Evolutionary conservation across 495 filamentous ascomycete species (phyloP).

Genomic region (Talaromyces wortmannii): DNA sequence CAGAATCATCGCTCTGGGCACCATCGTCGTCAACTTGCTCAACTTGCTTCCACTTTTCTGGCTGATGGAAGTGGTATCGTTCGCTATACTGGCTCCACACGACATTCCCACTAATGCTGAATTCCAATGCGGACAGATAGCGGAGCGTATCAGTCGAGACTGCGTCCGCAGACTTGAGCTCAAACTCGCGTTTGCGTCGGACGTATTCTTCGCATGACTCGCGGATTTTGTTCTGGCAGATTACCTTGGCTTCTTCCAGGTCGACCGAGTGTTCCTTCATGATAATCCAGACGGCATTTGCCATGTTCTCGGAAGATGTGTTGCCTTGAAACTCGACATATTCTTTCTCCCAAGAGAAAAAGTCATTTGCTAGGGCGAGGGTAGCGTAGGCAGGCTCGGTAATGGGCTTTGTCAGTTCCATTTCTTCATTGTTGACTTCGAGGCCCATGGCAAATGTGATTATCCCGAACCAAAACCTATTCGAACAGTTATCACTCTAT

Average conservation of each 20-base stretch:
- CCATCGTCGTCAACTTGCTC: too few species aligned
- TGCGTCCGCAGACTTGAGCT: too few species aligned
- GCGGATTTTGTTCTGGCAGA: too few species aligned
- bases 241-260: neutral
- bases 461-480: neutral
- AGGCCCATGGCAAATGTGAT: neutral
- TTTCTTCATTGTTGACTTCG: neutral
- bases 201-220: too few species aligned
- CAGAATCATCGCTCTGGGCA: too few species aligned
- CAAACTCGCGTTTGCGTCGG: too few species aligned
- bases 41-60: too few species aligned
- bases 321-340: neutral
- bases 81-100: neutral
- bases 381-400: neutral
- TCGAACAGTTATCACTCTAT: neutral
- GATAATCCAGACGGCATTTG: neutral
- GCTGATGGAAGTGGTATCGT: neutral
- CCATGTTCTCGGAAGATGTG: neutral
- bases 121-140: neutral
- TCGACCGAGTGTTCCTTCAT: neutral
- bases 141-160: neutral
- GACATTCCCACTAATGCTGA: neutral
- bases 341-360: constrained; percentile 1
- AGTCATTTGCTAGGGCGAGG: neutral
- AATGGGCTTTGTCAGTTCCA: neutral